phyloP scores from a whole-genome alignment of 1,284 basidiomycete species.

The Sutorius eximius region DNA sequence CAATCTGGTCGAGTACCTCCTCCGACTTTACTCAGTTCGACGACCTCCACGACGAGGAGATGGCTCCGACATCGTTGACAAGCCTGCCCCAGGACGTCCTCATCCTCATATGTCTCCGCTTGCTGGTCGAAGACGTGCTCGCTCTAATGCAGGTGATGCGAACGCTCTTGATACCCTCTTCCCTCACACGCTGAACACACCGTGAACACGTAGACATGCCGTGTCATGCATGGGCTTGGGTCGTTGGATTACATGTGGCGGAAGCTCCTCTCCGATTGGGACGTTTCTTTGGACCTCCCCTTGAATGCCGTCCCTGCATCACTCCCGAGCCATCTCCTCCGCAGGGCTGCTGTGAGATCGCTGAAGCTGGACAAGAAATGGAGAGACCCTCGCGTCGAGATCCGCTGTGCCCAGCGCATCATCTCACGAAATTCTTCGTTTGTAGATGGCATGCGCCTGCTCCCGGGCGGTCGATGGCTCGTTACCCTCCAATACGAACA shows the following conservation, averaged over 20 bases:
- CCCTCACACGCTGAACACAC: conserved; percentile 13
- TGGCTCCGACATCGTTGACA: conserved; percentile 25
- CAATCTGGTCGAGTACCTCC: background rate
- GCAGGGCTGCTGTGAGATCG: conserved; percentile 40
- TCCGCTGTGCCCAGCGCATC: conserved; percentile 40
- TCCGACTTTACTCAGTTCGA: background rate
- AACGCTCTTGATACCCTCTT: background rate
- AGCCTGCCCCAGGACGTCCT: conserved; percentile 43
- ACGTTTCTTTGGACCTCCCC: conserved; percentile 40
- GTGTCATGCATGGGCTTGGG: conserved; percentile 46
- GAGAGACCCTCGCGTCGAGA: conserved; percentile 38
- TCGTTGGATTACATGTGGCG: conserved; percentile 29
- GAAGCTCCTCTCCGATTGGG: conserved; percentile 16
- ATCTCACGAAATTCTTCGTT: conserved; percentile 21
- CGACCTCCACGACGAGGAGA: background rate
- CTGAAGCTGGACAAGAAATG: conserved; percentile 55
- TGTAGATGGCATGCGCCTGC: conserved; percentile 22
- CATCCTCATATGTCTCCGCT: conserved; percentile 33
- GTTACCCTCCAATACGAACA: conserved; percentile 22
- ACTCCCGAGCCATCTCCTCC: conserved; percentile 37
- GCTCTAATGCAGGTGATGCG: conserved; percentile 47
- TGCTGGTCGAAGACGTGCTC: conserved; percentile 44
- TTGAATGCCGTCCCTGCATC: conserved; percentile 22
- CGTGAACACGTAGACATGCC: conserved; percentile 50
- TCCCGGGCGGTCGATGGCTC: conserved; percentile 27